Percentiles rank a stretch among this genome's conserved stretches.
Conservation (phyloP, 2,329 filamentous ascomycete genomes). For the Ceratocystis papillata region DNA sequence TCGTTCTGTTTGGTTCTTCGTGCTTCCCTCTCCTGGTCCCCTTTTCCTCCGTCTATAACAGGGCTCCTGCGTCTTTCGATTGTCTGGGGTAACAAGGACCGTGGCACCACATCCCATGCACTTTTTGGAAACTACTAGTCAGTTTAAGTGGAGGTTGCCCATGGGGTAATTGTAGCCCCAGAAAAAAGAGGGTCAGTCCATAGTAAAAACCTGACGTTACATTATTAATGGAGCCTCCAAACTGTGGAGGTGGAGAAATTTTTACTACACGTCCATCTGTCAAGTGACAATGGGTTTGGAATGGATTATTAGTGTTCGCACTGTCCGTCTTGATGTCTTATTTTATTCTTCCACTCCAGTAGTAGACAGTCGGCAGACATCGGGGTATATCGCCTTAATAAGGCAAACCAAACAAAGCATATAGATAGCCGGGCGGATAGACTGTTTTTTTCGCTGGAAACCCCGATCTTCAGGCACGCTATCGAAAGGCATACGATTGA, state of each 20-base stretch:
- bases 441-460: too few relatives aligned
- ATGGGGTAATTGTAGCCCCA: slow-evolving; percentile 17
- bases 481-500: too few relatives aligned
- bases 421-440: too few relatives aligned
- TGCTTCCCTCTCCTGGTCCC: background rate
- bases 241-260: background rate
- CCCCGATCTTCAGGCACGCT: too few relatives aligned
- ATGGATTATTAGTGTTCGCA: background rate
- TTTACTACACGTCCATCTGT: background rate
- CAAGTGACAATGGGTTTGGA: background rate
- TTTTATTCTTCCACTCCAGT: background rate
- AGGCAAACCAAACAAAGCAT: too few relatives aligned
- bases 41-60: slow-evolving; percentile 3
- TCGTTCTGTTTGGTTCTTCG: slow-evolving; percentile 5
- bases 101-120: slow-evolving; percentile 19
- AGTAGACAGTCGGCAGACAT: too few relatives aligned
- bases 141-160: background rate
- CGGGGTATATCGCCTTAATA: too few relatives aligned
- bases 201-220: background rate
- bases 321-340: background rate
- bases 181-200: background rate
- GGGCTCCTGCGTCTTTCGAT: background rate
- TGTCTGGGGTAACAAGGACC: slow-evolving; percentile 20
- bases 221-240: background rate
- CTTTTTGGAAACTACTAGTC: slow-evolving; percentile 15